phyloP scores from a whole-genome alignment of 2,329 filamentous ascomycete genomes.

The Grosmannia penicillata region DNA sequence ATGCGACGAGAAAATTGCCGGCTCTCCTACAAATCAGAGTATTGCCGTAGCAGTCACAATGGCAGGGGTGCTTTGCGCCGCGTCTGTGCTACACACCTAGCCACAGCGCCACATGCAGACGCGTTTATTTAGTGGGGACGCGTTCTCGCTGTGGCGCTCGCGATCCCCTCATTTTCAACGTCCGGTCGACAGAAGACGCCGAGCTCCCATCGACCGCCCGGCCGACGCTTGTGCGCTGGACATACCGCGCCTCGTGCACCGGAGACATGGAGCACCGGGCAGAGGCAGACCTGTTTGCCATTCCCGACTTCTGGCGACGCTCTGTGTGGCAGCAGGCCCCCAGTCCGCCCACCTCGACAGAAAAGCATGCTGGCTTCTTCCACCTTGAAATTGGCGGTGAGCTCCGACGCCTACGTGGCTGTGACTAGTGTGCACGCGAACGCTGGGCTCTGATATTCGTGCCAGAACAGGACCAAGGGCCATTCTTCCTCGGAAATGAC shows the following conservation, averaged over 20 bases:
- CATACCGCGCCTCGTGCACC: too few relatives aligned
- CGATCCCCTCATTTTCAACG: not conserved
- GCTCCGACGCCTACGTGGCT: not conserved
- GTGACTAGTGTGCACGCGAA: too few relatives aligned
- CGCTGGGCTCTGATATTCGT: too few relatives aligned
- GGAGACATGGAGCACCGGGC: slow-evolving; percentile 11
- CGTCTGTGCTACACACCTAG: not conserved
- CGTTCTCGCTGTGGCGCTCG: not conserved
- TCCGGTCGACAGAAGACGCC: too few relatives aligned
- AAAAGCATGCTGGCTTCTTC: slow-evolving; percentile 24
- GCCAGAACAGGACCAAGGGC: slow-evolving; percentile 1
- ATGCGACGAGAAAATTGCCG: too few relatives aligned
- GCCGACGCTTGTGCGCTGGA: too few relatives aligned
- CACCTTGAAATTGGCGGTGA: slow-evolving; percentile 21
- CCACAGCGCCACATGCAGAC: slow-evolving; percentile 1
- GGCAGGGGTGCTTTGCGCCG: not conserved
- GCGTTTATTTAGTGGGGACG: not conserved
- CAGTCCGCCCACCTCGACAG: not conserved
- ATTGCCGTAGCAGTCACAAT: too few relatives aligned
- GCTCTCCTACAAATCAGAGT: too few relatives aligned
- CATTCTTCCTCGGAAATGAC: slow-evolving; percentile 8
- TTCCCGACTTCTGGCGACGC: slow-evolving; percentile 44
- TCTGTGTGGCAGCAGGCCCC: slow-evolving; percentile 31
- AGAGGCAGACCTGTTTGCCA: slow-evolving; percentile 43
- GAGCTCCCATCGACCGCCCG: too few relatives aligned